Conservation (phyloP, 352 stramenopile species). For the Globisporangium apiculatum region DNA sequence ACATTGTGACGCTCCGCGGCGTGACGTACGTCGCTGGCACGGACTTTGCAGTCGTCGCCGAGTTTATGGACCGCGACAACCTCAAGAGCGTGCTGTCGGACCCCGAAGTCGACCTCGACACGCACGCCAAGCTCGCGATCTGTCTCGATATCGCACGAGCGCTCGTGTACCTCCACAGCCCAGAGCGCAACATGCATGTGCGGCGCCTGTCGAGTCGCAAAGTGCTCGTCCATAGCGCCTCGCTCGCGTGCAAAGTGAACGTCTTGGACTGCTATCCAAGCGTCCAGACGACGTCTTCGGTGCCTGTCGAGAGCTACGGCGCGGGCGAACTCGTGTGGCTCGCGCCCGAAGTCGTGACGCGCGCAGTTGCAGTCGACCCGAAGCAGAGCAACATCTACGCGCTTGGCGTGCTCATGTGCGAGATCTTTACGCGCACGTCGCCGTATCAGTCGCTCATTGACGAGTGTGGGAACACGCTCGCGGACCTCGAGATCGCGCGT, state of each 20-base stretch:
- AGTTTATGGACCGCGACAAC: slow-evolving; percentile 74
- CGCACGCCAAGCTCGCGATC: slow-evolving; percentile 51
- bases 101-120: slow-evolving; percentile 41
- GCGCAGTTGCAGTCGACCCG: slow-evolving; percentile 34
- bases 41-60: slow-evolving; percentile 67
- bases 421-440: slow-evolving; percentile 43
- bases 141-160: slow-evolving; percentile 57
- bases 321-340: slow-evolving; percentile 45
- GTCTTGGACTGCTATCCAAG: slow-evolving; percentile 47
- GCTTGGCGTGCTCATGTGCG: slow-evolving; percentile 53
- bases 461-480: slow-evolving; percentile 39
- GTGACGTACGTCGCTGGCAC: slow-evolving; percentile 67
- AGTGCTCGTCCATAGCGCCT: slow-evolving; percentile 40
- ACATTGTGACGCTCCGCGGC: slow-evolving; percentile 56
- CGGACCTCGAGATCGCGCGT: slow-evolving; percentile 39
- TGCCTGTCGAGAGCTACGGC: slow-evolving; percentile 23
- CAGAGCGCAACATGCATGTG: slow-evolving; percentile 36
- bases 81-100: slow-evolving; percentile 52
- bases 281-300: slow-evolving; percentile 18
- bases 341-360: slow-evolving; percentile 44
- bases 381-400: slow-evolving; percentile 54
- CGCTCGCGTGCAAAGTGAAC: slow-evolving; percentile 47
- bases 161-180: slow-evolving; percentile 54
- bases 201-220: slow-evolving; percentile 47
- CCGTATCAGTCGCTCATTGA: slow-evolving; percentile 45